These are phyloP conservation scores for Suhomyces maxii DNA, from an alignment of 1,139 yeast species.

Conservation along the genomic window DNA sequence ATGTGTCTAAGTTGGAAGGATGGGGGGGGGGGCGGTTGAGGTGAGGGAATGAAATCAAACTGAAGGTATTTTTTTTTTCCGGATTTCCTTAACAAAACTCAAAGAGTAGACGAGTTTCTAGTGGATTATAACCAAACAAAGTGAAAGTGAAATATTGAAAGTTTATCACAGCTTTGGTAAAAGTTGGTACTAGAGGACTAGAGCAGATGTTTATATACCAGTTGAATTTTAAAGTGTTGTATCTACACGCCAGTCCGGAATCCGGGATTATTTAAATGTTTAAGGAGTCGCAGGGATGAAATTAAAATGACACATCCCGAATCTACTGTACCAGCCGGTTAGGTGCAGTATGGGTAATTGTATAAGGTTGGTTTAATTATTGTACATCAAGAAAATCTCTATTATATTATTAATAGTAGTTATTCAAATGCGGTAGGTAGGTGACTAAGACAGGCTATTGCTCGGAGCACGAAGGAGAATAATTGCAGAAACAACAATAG, in stretches of 20 bases:
- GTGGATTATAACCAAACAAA: too few relatives aligned
- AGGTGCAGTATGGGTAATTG: background rate
- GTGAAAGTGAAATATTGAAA: too few relatives aligned
- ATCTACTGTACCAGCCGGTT: background rate
- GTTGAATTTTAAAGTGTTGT: background rate
- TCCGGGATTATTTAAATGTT: background rate
- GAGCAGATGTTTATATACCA: background rate
- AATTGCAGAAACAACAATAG: background rate
- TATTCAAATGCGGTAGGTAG: background rate
- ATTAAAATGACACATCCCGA: background rate
- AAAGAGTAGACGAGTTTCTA: too few relatives aligned
- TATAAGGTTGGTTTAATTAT: too few relatives aligned
- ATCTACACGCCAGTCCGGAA: background rate
- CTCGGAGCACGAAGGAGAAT: background rate
- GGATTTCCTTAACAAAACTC: too few relatives aligned
- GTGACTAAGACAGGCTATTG: background rate
- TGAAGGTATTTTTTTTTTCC: too few relatives aligned
- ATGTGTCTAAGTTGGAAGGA: too few relatives aligned
- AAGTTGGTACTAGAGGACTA: background rate
- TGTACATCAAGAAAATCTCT: background rate
- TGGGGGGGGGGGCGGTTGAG: too few relatives aligned
- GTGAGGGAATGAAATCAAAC: too few relatives aligned
- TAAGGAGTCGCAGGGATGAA: slow-evolving; percentile 9
- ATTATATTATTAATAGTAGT: too few relatives aligned
- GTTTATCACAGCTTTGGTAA: background rate